Evolutionary conservation across 208 protist genomes (phyloP).

Genomic region (Plasmodiophora brassicae): DNA sequence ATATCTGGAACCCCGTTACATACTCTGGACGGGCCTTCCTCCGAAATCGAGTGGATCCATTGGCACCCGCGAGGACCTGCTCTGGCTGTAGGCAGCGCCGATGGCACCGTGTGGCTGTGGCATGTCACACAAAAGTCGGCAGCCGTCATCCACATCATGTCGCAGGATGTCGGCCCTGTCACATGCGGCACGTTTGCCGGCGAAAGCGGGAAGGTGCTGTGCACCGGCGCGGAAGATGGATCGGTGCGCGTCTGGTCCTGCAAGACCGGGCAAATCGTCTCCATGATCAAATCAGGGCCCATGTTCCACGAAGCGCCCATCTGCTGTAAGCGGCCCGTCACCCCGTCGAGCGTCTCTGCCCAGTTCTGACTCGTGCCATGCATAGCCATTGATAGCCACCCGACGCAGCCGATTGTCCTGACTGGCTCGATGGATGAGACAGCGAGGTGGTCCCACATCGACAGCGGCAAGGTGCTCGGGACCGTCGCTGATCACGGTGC

Average conservation of each 20-base stretch:
- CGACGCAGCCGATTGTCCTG: background rate
- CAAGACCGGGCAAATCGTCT: background rate
- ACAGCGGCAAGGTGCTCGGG: background rate
- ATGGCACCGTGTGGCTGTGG: background rate
- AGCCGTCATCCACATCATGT: background rate
- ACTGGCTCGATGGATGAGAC: background rate
- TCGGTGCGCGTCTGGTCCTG: background rate
- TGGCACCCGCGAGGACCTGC: background rate
- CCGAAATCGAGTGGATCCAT: background rate
- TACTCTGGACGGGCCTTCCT: background rate
- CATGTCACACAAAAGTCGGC: background rate
- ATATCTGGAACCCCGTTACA: background rate
- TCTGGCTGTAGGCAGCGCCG: background rate
- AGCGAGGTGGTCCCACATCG: constrained; percentile 2
- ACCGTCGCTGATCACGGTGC: background rate
- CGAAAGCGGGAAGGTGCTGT: background rate
- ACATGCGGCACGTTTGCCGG: background rate
- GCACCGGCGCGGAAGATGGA: background rate
- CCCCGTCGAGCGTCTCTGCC: too few species aligned
- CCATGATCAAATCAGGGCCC: background rate
- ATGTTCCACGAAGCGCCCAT: background rate
- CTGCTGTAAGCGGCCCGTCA: too few species aligned
- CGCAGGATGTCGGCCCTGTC: background rate
- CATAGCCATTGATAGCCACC: background rate
- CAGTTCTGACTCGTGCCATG: too few species aligned